These are phyloP conservation scores for Clarireedia sp. DNA, from an alignment of 2,329 filamentous ascomycete species.

Conservation along the genomic window DNA sequence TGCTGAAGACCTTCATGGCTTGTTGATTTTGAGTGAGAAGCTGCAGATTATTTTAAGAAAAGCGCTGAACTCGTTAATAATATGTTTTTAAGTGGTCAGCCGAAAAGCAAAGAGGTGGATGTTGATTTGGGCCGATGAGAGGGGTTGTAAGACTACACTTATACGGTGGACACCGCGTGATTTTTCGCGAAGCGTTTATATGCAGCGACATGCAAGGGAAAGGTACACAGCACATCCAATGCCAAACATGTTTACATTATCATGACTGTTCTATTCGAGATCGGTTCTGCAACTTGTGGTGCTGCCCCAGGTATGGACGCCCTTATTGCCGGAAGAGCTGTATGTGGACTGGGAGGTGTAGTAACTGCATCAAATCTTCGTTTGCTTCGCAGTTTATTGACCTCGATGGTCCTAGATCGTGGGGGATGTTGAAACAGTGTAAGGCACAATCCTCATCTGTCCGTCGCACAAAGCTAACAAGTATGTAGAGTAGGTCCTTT, in stretches of 20 bases:
- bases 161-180: no score
- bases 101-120: no score
- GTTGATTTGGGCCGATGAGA: no score
- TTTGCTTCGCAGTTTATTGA: background rate
- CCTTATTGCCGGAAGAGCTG: constrained; percentile 37
- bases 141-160: no score
- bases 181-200: background rate
- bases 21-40: no score
- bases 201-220: constrained; percentile 14
- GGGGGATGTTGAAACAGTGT: background rate
- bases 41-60: no score
- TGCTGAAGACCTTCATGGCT: no score
- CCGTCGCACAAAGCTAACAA: background rate
- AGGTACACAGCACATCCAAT: constrained; percentile 18
- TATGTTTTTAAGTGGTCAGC: no score
- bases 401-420: background rate
- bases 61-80: no score
- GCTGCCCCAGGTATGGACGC: constrained; percentile 29
- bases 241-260: constrained; percentile 18
- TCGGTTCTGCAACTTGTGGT: constrained; percentile 25
- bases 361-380: background rate
- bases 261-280: constrained; percentile 15
- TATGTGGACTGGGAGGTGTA: constrained; percentile 29
- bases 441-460: background rate
- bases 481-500: background rate